Evolutionary conservation across 23 red algal species (phyloP), one percentile per base, ranked within the genome.

Genomic region (Gracilaria vermiculophylla): DNA sequence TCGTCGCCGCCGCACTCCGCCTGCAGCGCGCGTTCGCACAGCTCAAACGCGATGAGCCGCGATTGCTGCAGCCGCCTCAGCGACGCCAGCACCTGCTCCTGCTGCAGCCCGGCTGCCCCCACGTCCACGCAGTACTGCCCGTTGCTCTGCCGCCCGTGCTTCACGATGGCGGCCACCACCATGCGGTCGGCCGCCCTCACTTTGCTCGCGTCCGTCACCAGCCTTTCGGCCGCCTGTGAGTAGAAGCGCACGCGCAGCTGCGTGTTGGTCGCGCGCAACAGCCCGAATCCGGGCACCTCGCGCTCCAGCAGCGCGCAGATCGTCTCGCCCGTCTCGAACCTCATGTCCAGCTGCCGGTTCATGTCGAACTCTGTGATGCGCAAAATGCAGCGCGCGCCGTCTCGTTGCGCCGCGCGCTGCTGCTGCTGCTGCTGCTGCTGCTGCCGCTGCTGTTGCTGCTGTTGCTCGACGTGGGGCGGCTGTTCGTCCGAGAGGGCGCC

Each of bases 251-350:
- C 52, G 29, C 45, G 40, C 37, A 77, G 10, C 17, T 77, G 41
- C 7, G 65, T 62, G 16, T 76, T 72, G 33, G 41, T 35, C 51
- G 35, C 17, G 43, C 42, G 25, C 9, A 60, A 44, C 20, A 89
- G 32, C 3, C 53, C 32, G 20, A 89, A 50, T 2, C 40, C 69
- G 34, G 14, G 23, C 17, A 89, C 8, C 2, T 49, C 58, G 25
- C 69, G 51, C 45, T 89, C 69, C 53, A 89, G 20, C 21, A 76
- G 27, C 27, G 85, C 73, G 70, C 52, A 62, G 24, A 77, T 77
- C n/a, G 85, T 89, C n/a, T 89, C 85, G 17, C 31, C 62, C 36
- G 72, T 77, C 57, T 89, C 85, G 0, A 76, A 31, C 72, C 49
- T 56, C 53, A 89, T 36, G 56, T 89, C 85, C 70, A 89, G 24